phyloP scores from a whole-genome alignment of 805 yeast species.

The Kodamaea lidongshanica region DNA sequence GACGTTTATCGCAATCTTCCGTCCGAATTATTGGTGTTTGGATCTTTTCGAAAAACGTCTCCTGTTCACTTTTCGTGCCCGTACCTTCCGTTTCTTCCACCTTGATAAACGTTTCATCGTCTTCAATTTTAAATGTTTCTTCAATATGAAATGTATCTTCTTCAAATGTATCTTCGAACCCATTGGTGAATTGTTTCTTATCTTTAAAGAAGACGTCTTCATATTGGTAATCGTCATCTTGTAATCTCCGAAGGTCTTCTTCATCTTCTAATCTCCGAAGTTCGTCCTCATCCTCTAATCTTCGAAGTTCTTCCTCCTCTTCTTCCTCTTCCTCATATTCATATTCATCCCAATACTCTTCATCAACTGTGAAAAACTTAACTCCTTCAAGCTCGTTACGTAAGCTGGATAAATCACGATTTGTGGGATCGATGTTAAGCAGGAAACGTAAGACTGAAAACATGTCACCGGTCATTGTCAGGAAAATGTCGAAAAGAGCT shows the following conservation, averaged over 20 bases:
- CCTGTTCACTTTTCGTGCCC: too few relatives aligned
- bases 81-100: too few relatives aligned
- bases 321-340: conserved; percentile 22
- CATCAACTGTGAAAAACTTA: conserved; percentile 76
- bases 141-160: too few relatives aligned
- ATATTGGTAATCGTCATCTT: too few relatives aligned
- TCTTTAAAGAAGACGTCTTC: conserved; percentile 4
- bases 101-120: too few relatives aligned
- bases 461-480: conserved; percentile 79
- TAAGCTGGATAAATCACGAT: conserved; percentile 63
- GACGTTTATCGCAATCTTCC: background rate
- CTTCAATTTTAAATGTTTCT: too few relatives aligned
- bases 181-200: background rate
- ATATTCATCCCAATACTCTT: conserved; percentile 36
- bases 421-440: conserved; percentile 79
- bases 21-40: too few relatives aligned
- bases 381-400: conserved; percentile 54
- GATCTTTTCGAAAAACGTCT: too few relatives aligned
- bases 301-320: conserved; percentile 17
- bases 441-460: conserved; percentile 76
- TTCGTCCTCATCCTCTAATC: conserved; percentile 7
- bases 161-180: too few relatives aligned
- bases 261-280: conserved; percentile 19
- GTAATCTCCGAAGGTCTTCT: too few relatives aligned
- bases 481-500: conserved; percentile 84